Evolutionary conservation across 2,329 filamentous ascomycete genomes (phyloP).

Genomic region (Pseudocercospora fijiensis): DNA sequence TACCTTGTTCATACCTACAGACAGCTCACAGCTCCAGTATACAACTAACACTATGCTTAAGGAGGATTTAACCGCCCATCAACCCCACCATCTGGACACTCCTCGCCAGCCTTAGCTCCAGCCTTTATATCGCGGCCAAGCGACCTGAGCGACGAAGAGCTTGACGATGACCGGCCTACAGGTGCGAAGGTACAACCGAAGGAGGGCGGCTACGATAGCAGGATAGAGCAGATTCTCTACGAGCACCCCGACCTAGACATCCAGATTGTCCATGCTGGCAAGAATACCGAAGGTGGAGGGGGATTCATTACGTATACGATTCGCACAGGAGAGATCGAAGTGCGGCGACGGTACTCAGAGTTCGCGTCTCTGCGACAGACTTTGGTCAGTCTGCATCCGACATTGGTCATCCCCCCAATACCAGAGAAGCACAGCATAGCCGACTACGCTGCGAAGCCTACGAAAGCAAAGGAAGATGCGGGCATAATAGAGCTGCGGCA

Average conservation of each 20-base stretch:
- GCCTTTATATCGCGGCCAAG: constrained; percentile 54
- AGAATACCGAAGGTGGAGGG: constrained; percentile 87
- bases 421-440: constrained; percentile 99
- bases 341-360: constrained; percentile 92
- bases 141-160: constrained; percentile 61
- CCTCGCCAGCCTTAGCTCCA: constrained; percentile 65
- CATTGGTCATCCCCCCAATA: constrained; percentile 91
- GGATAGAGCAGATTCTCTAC: constrained; percentile 95
- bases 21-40: neutral
- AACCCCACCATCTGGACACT: constrained; percentile 69
- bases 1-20: neutral
- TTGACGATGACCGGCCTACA: constrained; percentile 50
- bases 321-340: constrained; percentile 89
- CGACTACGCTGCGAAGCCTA: constrained; percentile 96
- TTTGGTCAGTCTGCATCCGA: constrained; percentile 87
- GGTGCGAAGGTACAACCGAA: constrained; percentile 56
- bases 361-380: constrained; percentile 89
- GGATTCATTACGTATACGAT: constrained; percentile 98
- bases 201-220: constrained; percentile 87
- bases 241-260: constrained; percentile 90
- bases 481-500: constrained; percentile 96
- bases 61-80: constrained; percentile 60
- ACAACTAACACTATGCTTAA: constrained; percentile 4
- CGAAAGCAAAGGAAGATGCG: constrained; percentile 94
- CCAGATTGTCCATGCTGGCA: constrained; percentile 89